These are phyloP conservation scores for Didymella keratinophila DNA, from an alignment of 2,329 filamentous ascomycete species.

Conservation along the genomic window DNA sequence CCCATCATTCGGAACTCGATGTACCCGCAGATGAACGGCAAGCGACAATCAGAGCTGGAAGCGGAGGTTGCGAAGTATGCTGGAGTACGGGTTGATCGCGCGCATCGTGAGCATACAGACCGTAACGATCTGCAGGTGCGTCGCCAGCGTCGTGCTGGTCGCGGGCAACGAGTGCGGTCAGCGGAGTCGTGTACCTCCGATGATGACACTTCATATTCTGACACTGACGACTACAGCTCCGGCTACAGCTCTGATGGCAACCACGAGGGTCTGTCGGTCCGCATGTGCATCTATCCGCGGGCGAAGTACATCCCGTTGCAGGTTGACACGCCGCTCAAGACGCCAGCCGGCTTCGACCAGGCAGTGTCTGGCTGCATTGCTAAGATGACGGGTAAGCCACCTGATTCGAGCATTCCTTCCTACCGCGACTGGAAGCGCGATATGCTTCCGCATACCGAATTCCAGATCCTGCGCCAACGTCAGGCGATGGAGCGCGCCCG, in stretches of 20 bases:
- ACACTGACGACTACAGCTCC: background rate
- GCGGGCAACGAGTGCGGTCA: background rate
- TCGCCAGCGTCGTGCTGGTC: background rate
- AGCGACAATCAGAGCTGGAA: slow-evolving; percentile 7
- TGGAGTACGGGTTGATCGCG: background rate
- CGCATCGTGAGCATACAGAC: too few relatives aligned
- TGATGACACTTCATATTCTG: background rate
- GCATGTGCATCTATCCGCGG: slow-evolving; percentile 5
- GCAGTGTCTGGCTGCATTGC: background rate
- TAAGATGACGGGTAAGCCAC: background rate
- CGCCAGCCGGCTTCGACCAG: background rate
- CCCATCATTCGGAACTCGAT: slow-evolving; percentile 7
- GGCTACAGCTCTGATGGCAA: background rate
- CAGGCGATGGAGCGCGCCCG: slow-evolving; percentile 11
- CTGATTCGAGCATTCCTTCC: background rate
- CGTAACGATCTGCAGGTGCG: background rate
- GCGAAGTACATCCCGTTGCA: slow-evolving; percentile 2
- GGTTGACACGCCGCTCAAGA: background rate
- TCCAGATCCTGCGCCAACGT: slow-evolving; percentile 3
- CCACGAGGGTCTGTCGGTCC: background rate
- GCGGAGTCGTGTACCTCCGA: background rate
- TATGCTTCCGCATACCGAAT: slow-evolving; percentile 9
- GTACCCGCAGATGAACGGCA: slow-evolving; percentile 14
- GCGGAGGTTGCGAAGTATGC: background rate
- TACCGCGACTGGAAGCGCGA: background rate